phyloP scores from a whole-genome alignment of 768 basidiomycete genomes.

The Trametes meyenii region DNA sequence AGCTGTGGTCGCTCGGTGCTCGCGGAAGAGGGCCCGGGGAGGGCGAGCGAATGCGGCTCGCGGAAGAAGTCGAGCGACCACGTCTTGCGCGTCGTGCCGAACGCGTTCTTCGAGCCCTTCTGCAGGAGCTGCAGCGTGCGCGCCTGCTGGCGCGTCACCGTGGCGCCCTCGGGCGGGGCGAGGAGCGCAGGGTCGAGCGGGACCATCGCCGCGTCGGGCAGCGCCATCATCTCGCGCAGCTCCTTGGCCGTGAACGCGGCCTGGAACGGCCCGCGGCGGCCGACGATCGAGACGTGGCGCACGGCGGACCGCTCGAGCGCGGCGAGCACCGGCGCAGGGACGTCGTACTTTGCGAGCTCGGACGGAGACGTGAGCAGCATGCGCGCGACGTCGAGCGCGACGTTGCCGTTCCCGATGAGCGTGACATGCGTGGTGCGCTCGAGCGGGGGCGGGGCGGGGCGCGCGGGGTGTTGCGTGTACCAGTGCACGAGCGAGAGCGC shows the following conservation, averaged over 20 bases:
- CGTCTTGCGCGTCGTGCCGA: slow-evolving; percentile 58
- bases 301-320: slow-evolving; percentile 65
- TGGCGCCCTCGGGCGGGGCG: slow-evolving; percentile 33
- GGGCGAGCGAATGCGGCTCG: slow-evolving; percentile 51
- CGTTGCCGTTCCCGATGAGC: slow-evolving; percentile 93
- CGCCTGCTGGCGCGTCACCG: slow-evolving; percentile 63
- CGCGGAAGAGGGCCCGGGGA: slow-evolving; percentile 39
- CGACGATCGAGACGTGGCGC: slow-evolving; percentile 80
- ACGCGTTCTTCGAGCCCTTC: slow-evolving; percentile 58
- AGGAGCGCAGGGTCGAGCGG: slow-evolving; percentile 57
- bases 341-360: slow-evolving; percentile 69
- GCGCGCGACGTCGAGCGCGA: slow-evolving; percentile 89
- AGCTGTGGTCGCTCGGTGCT: slow-evolving; percentile 37
- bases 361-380: slow-evolving; percentile 78
- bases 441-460: slow-evolving; percentile 59
- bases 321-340: slow-evolving; percentile 74
- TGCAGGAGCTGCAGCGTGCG: slow-evolving; percentile 66
- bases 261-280: slow-evolving; percentile 83
- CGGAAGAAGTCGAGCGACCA: slow-evolving; percentile 87
- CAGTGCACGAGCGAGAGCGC: slow-evolving; percentile 90
- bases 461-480: slow-evolving; percentile 92
- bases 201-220: slow-evolving; percentile 67
- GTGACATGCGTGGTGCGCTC: slow-evolving; percentile 71
- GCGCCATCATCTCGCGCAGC: slow-evolving; percentile 74
- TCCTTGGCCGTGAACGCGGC: slow-evolving; percentile 94